Evolutionary conservation across 345 rosid genomes (phyloP), one percentile per base, ranked within the genome.

Genomic region (Pseudoturritis turrita): DNA sequence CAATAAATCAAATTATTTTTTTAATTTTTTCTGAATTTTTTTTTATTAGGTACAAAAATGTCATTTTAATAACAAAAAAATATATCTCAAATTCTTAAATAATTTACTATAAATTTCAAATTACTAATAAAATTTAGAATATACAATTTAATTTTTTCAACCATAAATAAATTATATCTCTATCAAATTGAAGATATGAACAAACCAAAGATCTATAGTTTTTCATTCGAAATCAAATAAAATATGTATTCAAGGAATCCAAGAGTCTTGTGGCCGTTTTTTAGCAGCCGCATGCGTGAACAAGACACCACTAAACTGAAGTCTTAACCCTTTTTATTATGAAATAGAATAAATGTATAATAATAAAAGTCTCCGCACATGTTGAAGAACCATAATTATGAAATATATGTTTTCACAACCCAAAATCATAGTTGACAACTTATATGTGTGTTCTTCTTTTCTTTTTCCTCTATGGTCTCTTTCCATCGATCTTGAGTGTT

Each of bases 261-360:
- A 65, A 36, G 18, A 65, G 61, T 26, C 65, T 9, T 41, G 65
- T 40, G 71, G 54, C 43, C 29, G 22, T 29, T 31, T 65, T 33
- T 31, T 40, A 67, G 73, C 62, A 21, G 73, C 68, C 61, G 62
- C 78, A 35, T 74, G 78, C 62, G 72, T 75, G 69, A 75, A 26
- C 45, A 43, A 60, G 74, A 75, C 63, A 68, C 74, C 78, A 68
- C 69, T 75, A 75, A 31, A 44, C 46, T 18, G 66, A 58, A 66
- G 51, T 31, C n/a, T n/a, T n/a, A 55, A 73, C 43, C 10, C 7
- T 14, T 62, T 58, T 39, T 0, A 29, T 31, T 62, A 17, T 13
- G 7, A 17, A n/a, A 53, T 33, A 54, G 54, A 63, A 57, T 15
- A 46, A 58, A 10, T 11, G 37, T 45, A 23, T n/a, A 35, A 19